Conservation (phyloP, 805 yeast species). For the Schwanniomyces pseudopolymorphus region DNA sequence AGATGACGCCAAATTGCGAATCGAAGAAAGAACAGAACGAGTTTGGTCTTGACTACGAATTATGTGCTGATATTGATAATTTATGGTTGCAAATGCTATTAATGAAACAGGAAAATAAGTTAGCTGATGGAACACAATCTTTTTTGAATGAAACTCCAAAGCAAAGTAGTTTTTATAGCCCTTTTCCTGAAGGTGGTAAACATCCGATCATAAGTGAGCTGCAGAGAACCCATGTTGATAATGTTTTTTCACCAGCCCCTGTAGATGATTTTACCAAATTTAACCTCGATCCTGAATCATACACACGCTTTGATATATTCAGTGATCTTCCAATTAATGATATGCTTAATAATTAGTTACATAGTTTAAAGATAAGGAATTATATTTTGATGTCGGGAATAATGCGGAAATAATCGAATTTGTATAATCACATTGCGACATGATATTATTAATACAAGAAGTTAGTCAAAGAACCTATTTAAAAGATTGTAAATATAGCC, state of each 20-base stretch:
- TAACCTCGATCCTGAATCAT: conserved; percentile 15
- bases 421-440: too few relatives aligned
- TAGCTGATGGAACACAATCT: not conserved
- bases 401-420: not conserved
- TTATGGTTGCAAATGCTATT: conserved; percentile 36
- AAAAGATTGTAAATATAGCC: too few relatives aligned
- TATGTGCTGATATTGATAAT: conserved; percentile 31
- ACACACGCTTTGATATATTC: conserved; percentile 23
- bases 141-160: not conserved
- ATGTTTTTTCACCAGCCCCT: not conserved
- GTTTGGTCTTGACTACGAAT: conserved; percentile 17
- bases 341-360: conserved; percentile 8
- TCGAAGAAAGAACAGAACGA: not conserved
- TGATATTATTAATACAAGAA: too few relatives aligned
- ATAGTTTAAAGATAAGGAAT: not conserved
- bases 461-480: too few relatives aligned
- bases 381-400: not conserved
- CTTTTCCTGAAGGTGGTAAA: not conserved
- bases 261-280: conserved; percentile 2
- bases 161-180: not conserved
- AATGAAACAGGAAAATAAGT: conserved; percentile 20
- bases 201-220: not conserved
- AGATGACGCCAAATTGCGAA: not conserved
- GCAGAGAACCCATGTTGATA: not conserved
- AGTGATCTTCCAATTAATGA: conserved; percentile 26